Evolutionary conservation across 2,329 filamentous ascomycete genomes (phyloP).

Genomic region (Cordyceps tenuipes): DNA sequence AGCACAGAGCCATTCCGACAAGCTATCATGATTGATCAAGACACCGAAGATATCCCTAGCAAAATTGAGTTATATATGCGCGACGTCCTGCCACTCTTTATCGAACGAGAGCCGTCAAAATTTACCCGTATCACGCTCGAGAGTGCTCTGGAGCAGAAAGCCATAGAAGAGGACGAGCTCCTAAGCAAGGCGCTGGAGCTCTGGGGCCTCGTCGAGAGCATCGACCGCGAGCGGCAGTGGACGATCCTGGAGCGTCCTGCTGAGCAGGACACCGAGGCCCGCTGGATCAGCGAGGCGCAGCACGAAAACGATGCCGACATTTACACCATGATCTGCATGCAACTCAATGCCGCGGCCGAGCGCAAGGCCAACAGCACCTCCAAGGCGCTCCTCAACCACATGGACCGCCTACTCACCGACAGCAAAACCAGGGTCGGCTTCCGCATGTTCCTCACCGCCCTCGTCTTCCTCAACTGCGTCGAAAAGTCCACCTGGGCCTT

Average conservation of each 20-base stretch:
- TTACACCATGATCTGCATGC: conserved; percentile 54
- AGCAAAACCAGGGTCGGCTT: conserved; percentile 52
- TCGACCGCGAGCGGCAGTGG: conserved; percentile 57
- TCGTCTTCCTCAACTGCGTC: conserved; percentile 57
- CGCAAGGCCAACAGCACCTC: conserved; percentile 54
- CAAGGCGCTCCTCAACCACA: conserved; percentile 48
- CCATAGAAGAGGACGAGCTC: conserved; percentile 44
- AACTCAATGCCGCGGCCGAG: conserved; percentile 57
- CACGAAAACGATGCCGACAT: conserved; percentile 44
- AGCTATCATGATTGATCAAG: conserved; percentile 51
- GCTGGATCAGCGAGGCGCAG: conserved; percentile 41
- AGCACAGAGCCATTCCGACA: conserved; percentile 27
- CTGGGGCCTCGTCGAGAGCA: conserved; percentile 57
- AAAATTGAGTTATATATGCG: conserved; percentile 55
- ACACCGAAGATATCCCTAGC: conserved; percentile 50
- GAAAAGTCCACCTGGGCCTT: conserved; percentile 63
- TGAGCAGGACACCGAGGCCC: conserved; percentile 30
- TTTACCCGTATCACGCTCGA: conserved; percentile 53
- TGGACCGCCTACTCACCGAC: conserved; percentile 54
- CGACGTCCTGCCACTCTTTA: conserved; percentile 47
- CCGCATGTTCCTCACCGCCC: conserved; percentile 51
- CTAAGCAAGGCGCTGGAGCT: conserved; percentile 52
- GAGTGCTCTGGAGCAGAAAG: conserved; percentile 38
- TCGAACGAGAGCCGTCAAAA: conserved; percentile 50
- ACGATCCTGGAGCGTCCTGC: conserved; percentile 42